phyloP scores from a whole-genome alignment of 1,139 yeast species.

The Kluyveromyces sp. region DNA sequence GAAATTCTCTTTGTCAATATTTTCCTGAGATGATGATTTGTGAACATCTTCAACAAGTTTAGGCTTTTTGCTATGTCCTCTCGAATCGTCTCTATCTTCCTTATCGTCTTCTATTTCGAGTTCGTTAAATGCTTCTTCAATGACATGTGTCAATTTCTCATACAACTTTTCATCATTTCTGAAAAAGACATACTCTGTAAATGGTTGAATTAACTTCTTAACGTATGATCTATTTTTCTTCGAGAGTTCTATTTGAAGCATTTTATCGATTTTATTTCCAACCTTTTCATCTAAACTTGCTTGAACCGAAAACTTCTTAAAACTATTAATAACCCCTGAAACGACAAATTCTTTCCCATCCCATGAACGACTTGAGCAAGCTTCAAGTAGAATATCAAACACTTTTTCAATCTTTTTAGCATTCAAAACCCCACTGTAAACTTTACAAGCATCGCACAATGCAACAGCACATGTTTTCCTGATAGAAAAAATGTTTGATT shows the following conservation, averaged over 20 bases:
- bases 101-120: slow-evolving; percentile 26
- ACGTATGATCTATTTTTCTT: slow-evolving; percentile 65
- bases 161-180: slow-evolving; percentile 37
- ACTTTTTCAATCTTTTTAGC: slow-evolving; percentile 32
- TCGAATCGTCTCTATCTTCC: slow-evolving; percentile 10
- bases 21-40: slow-evolving; percentile 32
- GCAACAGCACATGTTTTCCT: slow-evolving; percentile 69
- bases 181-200: slow-evolving; percentile 41
- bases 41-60: slow-evolving; percentile 23
- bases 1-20: slow-evolving; percentile 35
- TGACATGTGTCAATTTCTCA: slow-evolving; percentile 28
- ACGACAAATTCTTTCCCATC: slow-evolving; percentile 74
- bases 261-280: slow-evolving; percentile 34
- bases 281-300: slow-evolving; percentile 27
- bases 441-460: slow-evolving; percentile 52
- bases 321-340: slow-evolving; percentile 58
- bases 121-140: slow-evolving; percentile 19
- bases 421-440: slow-evolving; percentile 32
- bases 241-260: slow-evolving; percentile 53
- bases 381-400: slow-evolving; percentile 48
- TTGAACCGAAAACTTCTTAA: slow-evolving; percentile 38
- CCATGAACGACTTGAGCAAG: slow-evolving; percentile 80
- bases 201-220: slow-evolving; percentile 40
- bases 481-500: slow-evolving; percentile 53
- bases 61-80: slow-evolving; percentile 13